Base-by-base conservation (phyloP, 2,329 filamentous ascomycete species). In the Lecanicillium sp. region DNA sequence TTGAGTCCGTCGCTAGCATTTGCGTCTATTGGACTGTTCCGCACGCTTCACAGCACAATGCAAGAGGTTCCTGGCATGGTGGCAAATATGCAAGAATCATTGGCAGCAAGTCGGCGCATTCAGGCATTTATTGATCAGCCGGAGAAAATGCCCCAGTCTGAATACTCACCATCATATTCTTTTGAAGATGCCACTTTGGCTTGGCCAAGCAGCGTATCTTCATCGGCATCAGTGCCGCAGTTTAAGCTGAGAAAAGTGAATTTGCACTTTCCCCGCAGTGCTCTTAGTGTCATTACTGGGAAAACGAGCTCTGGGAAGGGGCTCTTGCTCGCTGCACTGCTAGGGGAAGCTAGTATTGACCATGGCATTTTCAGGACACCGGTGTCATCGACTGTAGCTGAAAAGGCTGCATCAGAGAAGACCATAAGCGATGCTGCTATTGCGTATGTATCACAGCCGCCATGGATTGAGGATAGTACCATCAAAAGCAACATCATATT, bases 381-480 rank as follows among this genome's bases (percentile, higher is more conserved):
- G n/a, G n/a, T n/a, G n/a, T n/a, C n/a, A n/a, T n/a, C n/a, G n/a
- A n/a, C n/a, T n/a, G n/a, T n/a, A n/a, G 7, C 23, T 6, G 15
- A 69, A 64, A 73, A 77, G 53, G 82, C 81, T 3, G 82, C 70
- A 36, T 64, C 54, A 46, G 63, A 55, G 32, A 71, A 83, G 52
- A 86, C 83, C 82, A 77, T 82, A 29, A 72, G 84, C 12, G 74
- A 79, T 14, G 71, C 71, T 4, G 73, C 81, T 1, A 74, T 86
- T 41, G 84, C 84, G 0, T 87, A 79, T 55, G 82, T 87, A 20
- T 78, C 82, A 7, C 83, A 87, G 58, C 85, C 85, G 15, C 84
- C 84, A 0, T 88, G 84, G 84, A 86, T 89, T 44, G 84, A 88
- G 58, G 87, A 89, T 55, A 81, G 80, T 1, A 83, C 77, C 3